Conservation (phyloP, 1,284 basidiomycete species). For the Hortiboletus rubellus region DNA sequence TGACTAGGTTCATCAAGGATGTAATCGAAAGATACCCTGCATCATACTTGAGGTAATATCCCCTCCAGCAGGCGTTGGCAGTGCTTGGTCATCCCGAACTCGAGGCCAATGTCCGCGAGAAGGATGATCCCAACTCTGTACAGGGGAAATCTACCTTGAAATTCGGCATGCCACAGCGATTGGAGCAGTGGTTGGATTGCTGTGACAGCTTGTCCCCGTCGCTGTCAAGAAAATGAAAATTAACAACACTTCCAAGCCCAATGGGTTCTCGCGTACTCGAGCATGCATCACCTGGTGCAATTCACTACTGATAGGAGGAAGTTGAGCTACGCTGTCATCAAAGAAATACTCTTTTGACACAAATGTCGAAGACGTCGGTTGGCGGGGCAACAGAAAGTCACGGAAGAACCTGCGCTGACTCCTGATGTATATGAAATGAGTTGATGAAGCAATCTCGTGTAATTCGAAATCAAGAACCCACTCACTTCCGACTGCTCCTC, state of each 20-base stretch:
- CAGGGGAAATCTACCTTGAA: constrained; percentile 61
- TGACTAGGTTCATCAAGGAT: background rate
- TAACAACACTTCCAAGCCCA: background rate
- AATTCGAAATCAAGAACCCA: constrained; percentile 14
- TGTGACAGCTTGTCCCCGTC: constrained; percentile 58
- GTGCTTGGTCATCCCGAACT: constrained; percentile 71
- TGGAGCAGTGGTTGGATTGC: constrained; percentile 65
- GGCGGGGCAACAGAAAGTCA: constrained; percentile 61
- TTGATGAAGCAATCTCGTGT: constrained; percentile 24
- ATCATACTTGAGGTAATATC: constrained; percentile 71
- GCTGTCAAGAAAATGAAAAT: constrained; percentile 29
- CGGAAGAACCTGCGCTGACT: constrained; percentile 64
- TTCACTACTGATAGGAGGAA: constrained; percentile 59
- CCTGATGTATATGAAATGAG: constrained; percentile 33
- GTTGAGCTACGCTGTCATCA: constrained; percentile 31
- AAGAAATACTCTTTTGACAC: constrained; percentile 54
- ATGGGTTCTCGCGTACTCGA: constrained; percentile 44
- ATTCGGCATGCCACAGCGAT: constrained; percentile 77
- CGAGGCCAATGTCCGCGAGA: constrained; percentile 72
- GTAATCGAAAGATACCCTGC: background rate
- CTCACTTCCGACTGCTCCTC: constrained; percentile 66
- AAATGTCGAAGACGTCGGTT: constrained; percentile 51
- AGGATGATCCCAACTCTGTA: constrained; percentile 69
- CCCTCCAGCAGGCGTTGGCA: constrained; percentile 66
- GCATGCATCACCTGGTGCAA: constrained; percentile 64